Base-by-base conservation (phyloP, 106 monocot genomes). In the Triglochin maritima region DNA sequence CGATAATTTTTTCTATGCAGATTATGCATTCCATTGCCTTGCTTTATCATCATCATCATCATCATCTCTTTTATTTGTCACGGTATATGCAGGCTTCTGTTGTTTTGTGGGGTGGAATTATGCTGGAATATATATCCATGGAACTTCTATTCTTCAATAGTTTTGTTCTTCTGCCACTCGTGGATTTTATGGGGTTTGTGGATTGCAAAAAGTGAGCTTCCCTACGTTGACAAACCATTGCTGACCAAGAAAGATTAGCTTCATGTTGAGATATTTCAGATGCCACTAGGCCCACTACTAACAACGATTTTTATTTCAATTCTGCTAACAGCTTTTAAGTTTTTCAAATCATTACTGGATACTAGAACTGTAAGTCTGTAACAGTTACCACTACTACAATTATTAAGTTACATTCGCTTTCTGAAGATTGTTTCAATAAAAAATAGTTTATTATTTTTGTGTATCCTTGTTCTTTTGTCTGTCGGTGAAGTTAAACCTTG, bases 81-180 rank as follows among this genome's bases (percentile, higher is more conserved):
- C 10, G 5, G 2, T 3, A 13, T 63, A 2, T 74, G 59, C 78
- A 96, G 96, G 80, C 41, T 96, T 62, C 49, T 88, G 44, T 63
- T 96, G 67, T 88, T 91, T 75, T 56, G 46, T 73, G 81, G 77
- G 2, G 80, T 91, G 59, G 96, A 96, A 69, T n/a, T 88, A 47
- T 88, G 96, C 82, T 96, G 91, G 96, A 96, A 96, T 64, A 78
- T 96, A 46, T 96, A 83, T 64, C 96, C 96, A 5, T 96, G 90
- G 3, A 86, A 69, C 50, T 70, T 72, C 6, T 88, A 78, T 72
- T 96, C 96, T 44, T 96, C 96, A 3, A 3, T 87, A 3, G n/a
- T 88, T 4, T 72, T 96, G 17, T 66, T 83, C 16, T 80, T 62
- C 66, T 43, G 78, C 54, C 95, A 96, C 80, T 47, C 88, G 49